These are phyloP conservation scores for Russula foetens DNA, from an alignment of 768 basidiomycete species.

Conservation along the genomic window DNA sequence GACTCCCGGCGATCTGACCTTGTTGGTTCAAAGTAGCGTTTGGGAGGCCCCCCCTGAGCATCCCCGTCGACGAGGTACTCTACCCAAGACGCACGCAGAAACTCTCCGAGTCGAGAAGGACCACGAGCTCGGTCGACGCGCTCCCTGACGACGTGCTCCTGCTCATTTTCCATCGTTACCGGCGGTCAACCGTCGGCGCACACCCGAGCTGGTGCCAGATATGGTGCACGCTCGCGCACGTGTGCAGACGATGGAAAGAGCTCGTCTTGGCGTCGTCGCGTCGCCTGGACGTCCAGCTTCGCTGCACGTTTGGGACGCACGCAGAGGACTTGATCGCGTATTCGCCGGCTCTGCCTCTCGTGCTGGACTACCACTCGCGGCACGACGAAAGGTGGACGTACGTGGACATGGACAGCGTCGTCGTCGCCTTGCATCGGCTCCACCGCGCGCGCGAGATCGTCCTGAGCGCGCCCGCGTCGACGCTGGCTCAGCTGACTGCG, in stretches of 20 bases:
- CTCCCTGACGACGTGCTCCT: background rate
- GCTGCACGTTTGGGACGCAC: background rate
- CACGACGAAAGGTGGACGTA: background rate
- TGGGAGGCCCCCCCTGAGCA: no score
- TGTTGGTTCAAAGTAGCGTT: no score
- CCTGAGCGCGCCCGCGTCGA: background rate
- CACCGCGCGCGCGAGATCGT: background rate
- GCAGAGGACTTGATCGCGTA: background rate
- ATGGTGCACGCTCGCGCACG: background rate
- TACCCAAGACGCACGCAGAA: background rate
- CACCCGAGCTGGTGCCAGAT: background rate
- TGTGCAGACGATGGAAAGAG: background rate
- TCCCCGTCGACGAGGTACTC: background rate
- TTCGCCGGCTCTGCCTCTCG: background rate
- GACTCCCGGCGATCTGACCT: no score
- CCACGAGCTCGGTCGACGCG: background rate
- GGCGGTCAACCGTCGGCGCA: background rate
- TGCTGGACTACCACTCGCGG: background rate
- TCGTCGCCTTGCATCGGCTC: background rate
- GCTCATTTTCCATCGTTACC: background rate
- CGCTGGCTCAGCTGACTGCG: background rate
- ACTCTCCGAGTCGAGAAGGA: no score
- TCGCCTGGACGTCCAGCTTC: background rate
- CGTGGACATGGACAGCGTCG: background rate
- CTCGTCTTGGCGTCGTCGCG: background rate